phyloP scores from a whole-genome alignment of 228 moss, liverwort and hornwort genomes.

The Sphagnum fallax region DNA sequence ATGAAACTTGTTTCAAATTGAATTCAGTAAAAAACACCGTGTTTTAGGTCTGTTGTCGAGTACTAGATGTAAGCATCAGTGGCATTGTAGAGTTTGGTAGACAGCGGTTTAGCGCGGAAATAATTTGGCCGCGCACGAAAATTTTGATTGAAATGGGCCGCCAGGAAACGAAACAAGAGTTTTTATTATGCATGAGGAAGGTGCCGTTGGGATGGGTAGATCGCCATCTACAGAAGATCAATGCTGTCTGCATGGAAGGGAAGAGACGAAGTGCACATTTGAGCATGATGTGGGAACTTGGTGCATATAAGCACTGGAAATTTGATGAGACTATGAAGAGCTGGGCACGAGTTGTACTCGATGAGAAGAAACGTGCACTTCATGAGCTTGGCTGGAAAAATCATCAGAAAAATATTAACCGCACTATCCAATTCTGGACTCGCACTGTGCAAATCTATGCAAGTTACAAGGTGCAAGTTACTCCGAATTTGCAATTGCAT shows the following conservation, averaged over 20 bases:
- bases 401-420: conserved; percentile 31
- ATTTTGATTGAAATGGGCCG: too few species aligned
- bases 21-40: too few species aligned
- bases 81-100: too few species aligned
- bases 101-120: too few species aligned
- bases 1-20: too few species aligned
- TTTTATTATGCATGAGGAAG: too few species aligned
- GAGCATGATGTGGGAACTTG: conserved; percentile 17
- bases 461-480: conserved; percentile 56
- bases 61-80: too few species aligned
- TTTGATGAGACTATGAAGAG: conserved; percentile 19
- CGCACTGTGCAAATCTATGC: conserved; percentile 69
- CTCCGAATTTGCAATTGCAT: neutral
- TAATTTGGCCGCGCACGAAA: too few species aligned
- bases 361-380: conserved; percentile 14
- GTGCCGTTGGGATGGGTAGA: too few species aligned
- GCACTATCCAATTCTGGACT: conserved; percentile 77
- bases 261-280: conserved; percentile 12
- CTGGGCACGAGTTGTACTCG: conserved; percentile 4
- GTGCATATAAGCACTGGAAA: conserved; percentile 14
- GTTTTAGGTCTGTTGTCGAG: too few species aligned
- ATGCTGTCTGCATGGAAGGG: conserved; percentile 3
- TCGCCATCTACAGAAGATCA: too few species aligned
- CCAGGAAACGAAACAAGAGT: too few species aligned
- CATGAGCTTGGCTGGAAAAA: neutral